A percentile compares a stretch with the other conserved stretches of the same genome.
phyloP scores from a whole-genome alignment of 305 asterid genomes.

The Rubia occidens region DNA sequence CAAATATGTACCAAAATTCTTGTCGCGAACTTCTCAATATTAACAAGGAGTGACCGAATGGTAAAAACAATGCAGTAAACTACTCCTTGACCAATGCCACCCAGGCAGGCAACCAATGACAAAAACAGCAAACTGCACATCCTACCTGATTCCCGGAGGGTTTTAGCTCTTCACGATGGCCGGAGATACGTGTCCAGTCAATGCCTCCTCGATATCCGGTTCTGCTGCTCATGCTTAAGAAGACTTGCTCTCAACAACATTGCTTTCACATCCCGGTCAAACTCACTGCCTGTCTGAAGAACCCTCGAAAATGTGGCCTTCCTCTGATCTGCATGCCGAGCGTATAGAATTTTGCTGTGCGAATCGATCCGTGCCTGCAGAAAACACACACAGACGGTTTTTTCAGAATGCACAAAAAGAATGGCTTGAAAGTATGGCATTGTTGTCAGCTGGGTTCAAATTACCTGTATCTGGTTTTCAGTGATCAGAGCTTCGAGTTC shows the following conservation, averaged over 20 bases:
- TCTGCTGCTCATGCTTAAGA: conserved; percentile 55
- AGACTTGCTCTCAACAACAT: conserved; percentile 90
- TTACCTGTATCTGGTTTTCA: conserved; percentile 83
- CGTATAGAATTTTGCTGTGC: conserved; percentile 83
- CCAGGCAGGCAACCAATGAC: too few relatives aligned
- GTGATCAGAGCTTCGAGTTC: conserved; percentile 90
- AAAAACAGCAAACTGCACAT: too few relatives aligned
- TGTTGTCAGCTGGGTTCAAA: not conserved
- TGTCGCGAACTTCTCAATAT: too few relatives aligned
- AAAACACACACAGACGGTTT: too few relatives aligned
- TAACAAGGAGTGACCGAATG: too few relatives aligned
- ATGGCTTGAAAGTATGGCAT: not conserved
- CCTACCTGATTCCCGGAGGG: too few relatives aligned
- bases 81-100: too few relatives aligned
- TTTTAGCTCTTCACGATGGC: too few relatives aligned
- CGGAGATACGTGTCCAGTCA: not conserved
- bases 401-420: too few relatives aligned
- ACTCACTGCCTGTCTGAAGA: conserved; percentile 70
- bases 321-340: conserved; percentile 93
- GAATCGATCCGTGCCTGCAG: conserved; percentile 93
- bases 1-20: too few relatives aligned
- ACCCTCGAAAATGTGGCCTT: conserved; percentile 78
- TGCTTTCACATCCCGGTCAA: conserved; percentile 65
- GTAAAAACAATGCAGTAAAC: too few relatives aligned
- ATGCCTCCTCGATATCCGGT: conserved; percentile 48